Base-by-base conservation (phyloP, 352 stramenopile species). In the Phytophthora tentaculata region DNA sequence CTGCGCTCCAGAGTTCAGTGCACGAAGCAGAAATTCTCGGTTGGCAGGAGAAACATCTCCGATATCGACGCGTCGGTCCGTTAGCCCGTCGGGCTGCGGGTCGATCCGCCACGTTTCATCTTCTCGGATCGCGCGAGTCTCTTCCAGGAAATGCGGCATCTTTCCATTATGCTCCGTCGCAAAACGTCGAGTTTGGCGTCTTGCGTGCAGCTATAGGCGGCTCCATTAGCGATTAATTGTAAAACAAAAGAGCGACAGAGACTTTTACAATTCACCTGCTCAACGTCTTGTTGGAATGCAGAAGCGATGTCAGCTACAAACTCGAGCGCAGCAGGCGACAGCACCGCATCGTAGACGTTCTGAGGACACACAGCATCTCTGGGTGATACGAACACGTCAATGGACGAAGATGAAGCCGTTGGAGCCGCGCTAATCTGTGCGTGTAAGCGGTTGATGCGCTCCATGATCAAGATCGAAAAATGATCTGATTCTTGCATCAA, bases 21-120 rank as follows among this genome's bases (percentile, higher is more conserved):
- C 95, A 67, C 91, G 93, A 51, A 98, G 92, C 17, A 98, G 75
- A 70, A 99, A 94, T 67, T 96, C 89, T 2, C 86, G 77, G 60
- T 98, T 81, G 0, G 94, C 88, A 5, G 95, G 94, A 3, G 81
- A 88, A 4, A 91, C 82, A 56, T 97, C 95, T 43, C 94, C 97
- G 54, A 98, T 98, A 76, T 98, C 96, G 10, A 99, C 95, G 26
- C 95, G 86, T 51, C 96, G 90, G 67, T 98, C 94, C 39, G 82
- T 71, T 16, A 98, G 78, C 58, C 86, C 83, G 7, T 57, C 57
- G 4, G 93, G 93, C 32, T 91, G 73, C 2, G 76, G 63, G 28
- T 88, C 84, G 19, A 93, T 67, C 32, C 59, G 73, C 89, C 89
- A 95, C 24, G 57, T 75, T 14, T 67, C 16, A 51, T 91, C 83